phyloP scores from a whole-genome alignment of 1,284 basidiomycete species.

The Pyrrhoderma noxium region DNA sequence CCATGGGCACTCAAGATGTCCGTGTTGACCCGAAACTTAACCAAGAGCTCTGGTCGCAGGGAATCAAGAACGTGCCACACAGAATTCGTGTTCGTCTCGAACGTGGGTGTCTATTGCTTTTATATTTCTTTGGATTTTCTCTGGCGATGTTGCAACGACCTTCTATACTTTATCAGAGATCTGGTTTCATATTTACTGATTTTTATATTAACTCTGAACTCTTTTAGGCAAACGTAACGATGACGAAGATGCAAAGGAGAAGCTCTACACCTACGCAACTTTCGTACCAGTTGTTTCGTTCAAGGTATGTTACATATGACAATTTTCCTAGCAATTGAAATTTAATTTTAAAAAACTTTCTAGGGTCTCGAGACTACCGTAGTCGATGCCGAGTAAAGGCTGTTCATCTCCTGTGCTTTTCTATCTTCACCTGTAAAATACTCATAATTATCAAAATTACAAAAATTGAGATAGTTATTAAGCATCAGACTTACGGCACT shows the following conservation, averaged over 20 bases:
- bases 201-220: neutral
- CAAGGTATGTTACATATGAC: conserved; percentile 45
- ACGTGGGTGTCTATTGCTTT: conserved; percentile 51
- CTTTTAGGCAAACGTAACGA: conserved; percentile 79
- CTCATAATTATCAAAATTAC: neutral
- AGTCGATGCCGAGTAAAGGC: neutral
- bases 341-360: neutral
- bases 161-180: neutral
- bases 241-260: conserved; percentile 95
- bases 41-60: conserved; percentile 86
- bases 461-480: neutral
- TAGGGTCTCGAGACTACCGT: neutral
- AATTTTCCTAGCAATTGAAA: neutral
- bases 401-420: neutral
- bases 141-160: neutral
- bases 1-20: conserved; percentile 92
- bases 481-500: neutral
- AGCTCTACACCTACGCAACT: conserved; percentile 88
- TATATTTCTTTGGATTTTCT: neutral
- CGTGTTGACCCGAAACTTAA: conserved; percentile 90
- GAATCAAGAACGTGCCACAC: conserved; percentile 87
- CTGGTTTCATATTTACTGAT: neutral
- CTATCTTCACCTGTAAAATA: neutral
- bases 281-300: conserved; percentile 75
- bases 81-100: conserved; percentile 87